Conservation (phyloP, 192 early-diverging fungal species). For the Backusella australiensis region DNA sequence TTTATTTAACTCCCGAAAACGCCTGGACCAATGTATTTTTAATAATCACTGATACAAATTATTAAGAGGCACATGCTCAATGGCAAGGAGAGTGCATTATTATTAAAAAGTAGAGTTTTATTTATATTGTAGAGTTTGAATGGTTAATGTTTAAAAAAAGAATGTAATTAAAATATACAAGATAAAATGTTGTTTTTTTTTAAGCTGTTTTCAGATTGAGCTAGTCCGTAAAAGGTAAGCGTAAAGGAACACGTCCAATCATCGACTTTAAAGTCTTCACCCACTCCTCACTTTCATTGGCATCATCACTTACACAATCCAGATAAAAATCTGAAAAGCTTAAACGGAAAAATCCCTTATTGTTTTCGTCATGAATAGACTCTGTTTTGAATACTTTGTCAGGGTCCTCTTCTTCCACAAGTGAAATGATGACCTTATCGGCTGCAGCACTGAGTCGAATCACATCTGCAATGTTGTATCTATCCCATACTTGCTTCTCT, state of each 20-base stretch:
- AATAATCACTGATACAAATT: background rate
- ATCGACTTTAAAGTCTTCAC: constrained; percentile 19
- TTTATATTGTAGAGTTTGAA: background rate
- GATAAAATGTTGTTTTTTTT: background rate
- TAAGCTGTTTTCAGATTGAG: background rate
- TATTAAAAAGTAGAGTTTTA: background rate
- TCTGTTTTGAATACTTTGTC: constrained; percentile 13
- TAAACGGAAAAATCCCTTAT: constrained; percentile 16
- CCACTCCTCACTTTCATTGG: constrained; percentile 25
- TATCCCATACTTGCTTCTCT: constrained; percentile 15
- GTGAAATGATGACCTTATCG: constrained; percentile 17
- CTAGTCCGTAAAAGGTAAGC: constrained; percentile 15
- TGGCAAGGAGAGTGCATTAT: background rate
- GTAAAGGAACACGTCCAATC: constrained; percentile 21
- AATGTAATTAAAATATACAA: constrained; percentile 5
- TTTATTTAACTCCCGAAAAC: background rate
- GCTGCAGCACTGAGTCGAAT: constrained; percentile 17
- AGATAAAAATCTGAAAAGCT: constrained; percentile 18
- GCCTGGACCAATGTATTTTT: background rate
- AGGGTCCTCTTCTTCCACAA: constrained; percentile 6
- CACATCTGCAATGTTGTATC: constrained; percentile 21
- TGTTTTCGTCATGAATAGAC: constrained; percentile 19
- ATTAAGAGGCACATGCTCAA: background rate
- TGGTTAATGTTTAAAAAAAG: background rate
- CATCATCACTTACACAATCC: constrained; percentile 27